Evolutionary conservation across 257 asterid species (phyloP), one percentile per base, ranked within the genome.

Genomic region (Striga asiatica): DNA sequence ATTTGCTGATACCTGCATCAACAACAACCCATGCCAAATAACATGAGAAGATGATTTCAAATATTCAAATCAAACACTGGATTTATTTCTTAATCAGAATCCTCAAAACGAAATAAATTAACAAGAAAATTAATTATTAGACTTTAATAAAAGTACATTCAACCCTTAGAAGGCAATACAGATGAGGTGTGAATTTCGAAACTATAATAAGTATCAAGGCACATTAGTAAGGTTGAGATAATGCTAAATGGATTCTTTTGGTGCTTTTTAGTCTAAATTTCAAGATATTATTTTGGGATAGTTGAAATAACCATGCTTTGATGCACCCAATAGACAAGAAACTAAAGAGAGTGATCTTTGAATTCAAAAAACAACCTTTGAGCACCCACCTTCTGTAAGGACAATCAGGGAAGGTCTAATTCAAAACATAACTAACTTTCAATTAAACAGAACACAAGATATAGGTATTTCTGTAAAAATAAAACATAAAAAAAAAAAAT

Each of bases 1-100:
- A 50, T 16, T 21, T 8, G 52, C 13, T 24, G 70, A 38, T 25
- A 68, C 12, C 74, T 69, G 59, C 53, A 17, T 6, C 61, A n/a
- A 28, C 22, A 34, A 29, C 29, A 17, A 46, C 18, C n/a, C 45
- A 51, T n/a, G n/a, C 37, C 37, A 8, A 42, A 11, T 4, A 22
- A 16, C 55, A 46, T n/a, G n/a, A n/a, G n/a, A n/a, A n/a, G n/a
- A n/a, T n/a, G n/a, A n/a, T n/a, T n/a, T 24, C 8, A 19, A 3
- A 17, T 2, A 8, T 54, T 3, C 0, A 20, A 32, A 29, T 29
- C 35, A 29, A 10, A 29, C 2, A 29, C 35, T 29, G 35, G n/a
- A n/a, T n/a, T n/a, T n/a, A n/a, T n/a, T n/a, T n/a, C n/a, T n/a
- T n/a, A n/a, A n/a, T n/a, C n/a, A 29, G 0, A 29, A 29, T 29